phyloP scores from a whole-genome alignment of 2,329 filamentous ascomycete genomes.

The Aureobasidium vineae region DNA sequence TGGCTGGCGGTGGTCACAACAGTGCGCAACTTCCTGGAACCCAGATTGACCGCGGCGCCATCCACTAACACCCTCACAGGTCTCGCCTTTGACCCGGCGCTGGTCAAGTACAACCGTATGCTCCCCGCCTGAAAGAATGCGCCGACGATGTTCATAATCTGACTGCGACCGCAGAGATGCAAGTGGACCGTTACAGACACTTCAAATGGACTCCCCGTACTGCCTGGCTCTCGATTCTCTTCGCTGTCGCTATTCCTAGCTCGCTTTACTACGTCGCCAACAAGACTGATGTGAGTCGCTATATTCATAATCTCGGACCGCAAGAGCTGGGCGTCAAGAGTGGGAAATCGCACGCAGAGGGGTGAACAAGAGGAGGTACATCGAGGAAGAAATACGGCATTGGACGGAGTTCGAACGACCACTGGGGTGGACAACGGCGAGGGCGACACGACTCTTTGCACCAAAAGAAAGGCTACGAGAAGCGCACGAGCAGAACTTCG shows the following conservation, averaged over 20 bases:
- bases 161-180: slow-evolving; percentile 64
- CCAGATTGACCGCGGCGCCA: not conserved
- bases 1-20: slow-evolving; percentile 39
- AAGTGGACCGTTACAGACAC: slow-evolving; percentile 82
- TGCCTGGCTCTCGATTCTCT: slow-evolving; percentile 74
- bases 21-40: slow-evolving; percentile 32
- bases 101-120: slow-evolving; percentile 56
- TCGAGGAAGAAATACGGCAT: not conserved
- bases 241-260: slow-evolving; percentile 69
- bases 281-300: slow-evolving; percentile 74
- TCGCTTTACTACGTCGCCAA: slow-evolving; percentile 71
- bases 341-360: not conserved
- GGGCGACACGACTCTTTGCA: not conserved
- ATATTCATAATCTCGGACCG: not conserved
- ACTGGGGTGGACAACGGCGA: not conserved
- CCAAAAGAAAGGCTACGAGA: not conserved
- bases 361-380: not conserved
- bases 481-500: not conserved
- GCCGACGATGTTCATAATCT: slow-evolving; percentile 22
- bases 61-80: slow-evolving; percentile 39
- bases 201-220: slow-evolving; percentile 91
- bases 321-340: slow-evolving; percentile 2
- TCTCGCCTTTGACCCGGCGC: slow-evolving; percentile 55
- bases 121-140: slow-evolving; percentile 37
- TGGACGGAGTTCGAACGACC: not conserved